Conservation (phyloP, 2,329 filamentous ascomycete genomes). For the Xylariales sp. region DNA sequence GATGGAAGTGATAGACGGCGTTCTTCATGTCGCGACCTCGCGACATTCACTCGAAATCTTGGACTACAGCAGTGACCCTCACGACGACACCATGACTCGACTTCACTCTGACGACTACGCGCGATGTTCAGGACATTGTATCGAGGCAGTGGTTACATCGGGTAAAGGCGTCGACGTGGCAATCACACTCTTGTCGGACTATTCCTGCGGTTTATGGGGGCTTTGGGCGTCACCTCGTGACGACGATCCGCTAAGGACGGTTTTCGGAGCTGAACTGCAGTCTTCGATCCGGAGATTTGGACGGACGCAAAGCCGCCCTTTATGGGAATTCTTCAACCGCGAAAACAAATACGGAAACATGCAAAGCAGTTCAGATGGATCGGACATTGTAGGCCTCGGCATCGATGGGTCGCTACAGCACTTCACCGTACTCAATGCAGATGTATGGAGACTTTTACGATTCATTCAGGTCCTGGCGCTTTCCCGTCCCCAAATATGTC, state of each 20-base stretch:
- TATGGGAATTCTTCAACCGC: slow-evolving; percentile 37
- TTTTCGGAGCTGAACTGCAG: slow-evolving; percentile 55
- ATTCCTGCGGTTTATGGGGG: slow-evolving; percentile 41
- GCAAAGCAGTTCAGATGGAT: slow-evolving; percentile 35
- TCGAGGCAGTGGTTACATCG: slow-evolving; percentile 32
- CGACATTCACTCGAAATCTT: slow-evolving; percentile 54
- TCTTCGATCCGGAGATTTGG: slow-evolving; percentile 54
- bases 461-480: slow-evolving; percentile 68
- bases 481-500: slow-evolving; percentile 41
- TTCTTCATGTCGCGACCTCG: slow-evolving; percentile 47
- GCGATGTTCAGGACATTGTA: slow-evolving; percentile 39
- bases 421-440: slow-evolving; percentile 60
- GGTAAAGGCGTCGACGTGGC: slow-evolving; percentile 24
- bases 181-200: slow-evolving; percentile 44
- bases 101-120: slow-evolving; percentile 42
- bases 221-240: slow-evolving; percentile 44
- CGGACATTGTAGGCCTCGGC: slow-evolving; percentile 59
- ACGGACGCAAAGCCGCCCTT: slow-evolving; percentile 46
- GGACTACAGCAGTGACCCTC: slow-evolving; percentile 38
- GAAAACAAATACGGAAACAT: slow-evolving; percentile 36
- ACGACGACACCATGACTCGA: slow-evolving; percentile 28
- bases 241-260: slow-evolving; percentile 35
- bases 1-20: slow-evolving; percentile 41
- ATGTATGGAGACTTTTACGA: slow-evolving; percentile 64
- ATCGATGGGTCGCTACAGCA: slow-evolving; percentile 67